Evolutionary conservation across 23 red algal species (phyloP).

Genomic region (Gracilaria gracilis): DNA sequence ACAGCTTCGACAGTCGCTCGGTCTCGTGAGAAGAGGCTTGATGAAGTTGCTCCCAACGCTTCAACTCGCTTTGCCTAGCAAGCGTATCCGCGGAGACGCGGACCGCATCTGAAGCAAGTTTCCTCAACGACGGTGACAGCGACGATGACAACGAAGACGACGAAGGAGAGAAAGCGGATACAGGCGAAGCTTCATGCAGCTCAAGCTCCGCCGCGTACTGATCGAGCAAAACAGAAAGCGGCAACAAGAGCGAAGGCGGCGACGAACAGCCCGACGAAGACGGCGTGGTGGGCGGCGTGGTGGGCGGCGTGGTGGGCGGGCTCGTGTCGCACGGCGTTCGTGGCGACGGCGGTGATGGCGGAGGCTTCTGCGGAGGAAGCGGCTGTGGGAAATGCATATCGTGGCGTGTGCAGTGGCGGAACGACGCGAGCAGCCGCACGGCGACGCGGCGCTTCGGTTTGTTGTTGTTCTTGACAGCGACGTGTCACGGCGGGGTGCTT

Average conservation of each 20-base stretch:
- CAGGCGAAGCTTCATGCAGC: conserved; percentile 16
- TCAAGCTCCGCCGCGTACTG: conserved; percentile 17
- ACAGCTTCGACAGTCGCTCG: neutral
- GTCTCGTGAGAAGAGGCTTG: conserved; percentile 22
- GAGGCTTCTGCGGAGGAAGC: conserved; percentile 20
- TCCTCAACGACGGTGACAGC: neutral
- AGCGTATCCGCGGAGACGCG: conserved; percentile 19
- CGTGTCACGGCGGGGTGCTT: neutral
- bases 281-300: conserved; percentile 18
- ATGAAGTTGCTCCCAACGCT: conserved; percentile 10
- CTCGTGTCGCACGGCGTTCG: neutral
- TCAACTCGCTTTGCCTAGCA: conserved; percentile 22
- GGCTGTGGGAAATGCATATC: conserved; percentile 10
- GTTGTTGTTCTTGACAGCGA: neutral
- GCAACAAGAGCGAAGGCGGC: conserved; percentile 7
- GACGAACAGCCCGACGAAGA: neutral
- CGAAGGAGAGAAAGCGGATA: neutral
- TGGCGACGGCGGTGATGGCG: conserved; percentile 32
- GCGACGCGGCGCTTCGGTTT: neutral
- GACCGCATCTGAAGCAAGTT: conserved; percentile 18
- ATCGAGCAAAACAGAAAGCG: neutral
- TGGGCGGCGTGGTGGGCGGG: conserved; percentile 33
- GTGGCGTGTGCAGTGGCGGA: neutral
- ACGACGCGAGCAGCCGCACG: neutral
- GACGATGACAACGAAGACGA: neutral